Evolutionary conservation across 352 stramenopile species (phyloP), one percentile per base, ranked within the genome.

Genomic region (Pythium brassicae): DNA sequence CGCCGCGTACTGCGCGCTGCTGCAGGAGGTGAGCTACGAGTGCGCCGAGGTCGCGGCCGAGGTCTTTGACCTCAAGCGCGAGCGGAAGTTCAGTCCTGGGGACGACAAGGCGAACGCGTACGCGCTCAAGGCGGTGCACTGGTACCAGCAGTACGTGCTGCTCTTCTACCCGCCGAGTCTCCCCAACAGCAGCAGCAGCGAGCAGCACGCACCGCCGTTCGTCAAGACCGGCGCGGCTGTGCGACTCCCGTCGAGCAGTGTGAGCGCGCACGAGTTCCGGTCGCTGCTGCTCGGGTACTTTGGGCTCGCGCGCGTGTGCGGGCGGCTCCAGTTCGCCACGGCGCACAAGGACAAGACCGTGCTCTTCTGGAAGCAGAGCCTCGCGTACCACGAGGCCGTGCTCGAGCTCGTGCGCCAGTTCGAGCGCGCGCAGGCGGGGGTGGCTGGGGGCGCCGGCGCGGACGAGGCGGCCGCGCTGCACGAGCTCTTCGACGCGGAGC

Each of bases 21-120:
- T 92, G 11, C 82, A 92, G 46, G 79, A 92, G 49, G 60, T 89
- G 4, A 80, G 71, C 56, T 92, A 75, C 35, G 81, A 92, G 55
- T 75, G 65, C 29, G 78, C 63, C 2, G 78, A 92, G 54, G 65
- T 88, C 1, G 76, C 79, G 3, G 65, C 66, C 27, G 73, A 86
- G 22, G 51, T 92, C 0, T 82, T 77, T 27, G 81, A 92, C 50
- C 62, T 88, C 19, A 92, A 92, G 50, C 67, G 69, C 39, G 71
- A 63, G 49, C 74, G 79, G 40, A 72, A 73, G 19, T 26, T 50
- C 6, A 25, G 51, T 34, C 1, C 55, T 68, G 20, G 35, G 27
- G 61, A 73, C 25, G 55, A 62, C 29, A 87, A 86, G 56, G 59
- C 76, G 6, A 78, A 64, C 20, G 47, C 55, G 52, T 89, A 88